phyloP scores from a whole-genome alignment of 2,329 filamentous ascomycete genomes.

The Stachybotrys elegans region DNA sequence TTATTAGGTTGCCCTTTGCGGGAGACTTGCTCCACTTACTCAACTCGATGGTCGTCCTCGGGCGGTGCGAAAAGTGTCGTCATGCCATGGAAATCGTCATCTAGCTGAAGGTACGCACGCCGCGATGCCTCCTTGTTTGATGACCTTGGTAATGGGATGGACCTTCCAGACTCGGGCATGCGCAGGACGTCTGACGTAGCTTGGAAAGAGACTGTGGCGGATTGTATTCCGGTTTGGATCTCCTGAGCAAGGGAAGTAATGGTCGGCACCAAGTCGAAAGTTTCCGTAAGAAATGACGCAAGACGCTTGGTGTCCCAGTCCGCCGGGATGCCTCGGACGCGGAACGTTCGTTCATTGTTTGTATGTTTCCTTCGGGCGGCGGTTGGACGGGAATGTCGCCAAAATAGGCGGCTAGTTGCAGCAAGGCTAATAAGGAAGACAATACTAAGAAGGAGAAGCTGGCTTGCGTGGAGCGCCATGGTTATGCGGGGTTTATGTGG shows the following conservation, averaged over 20 bases:
- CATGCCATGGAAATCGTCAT: slow-evolving; percentile 5
- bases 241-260: slow-evolving; percentile 1
- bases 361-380: background rate
- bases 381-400: background rate
- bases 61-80: slow-evolving; percentile 4
- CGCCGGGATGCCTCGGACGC: slow-evolving; percentile 1
- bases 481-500: background rate
- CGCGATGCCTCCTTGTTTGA: background rate
- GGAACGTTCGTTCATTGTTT: background rate
- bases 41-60: slow-evolving; percentile 1
- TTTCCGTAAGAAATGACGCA: background rate
- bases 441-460: slow-evolving; percentile 4
- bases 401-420: background rate
- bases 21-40: background rate
- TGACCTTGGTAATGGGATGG: background rate
- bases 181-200: background rate
- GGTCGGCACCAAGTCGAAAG: background rate
- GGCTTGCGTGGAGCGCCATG: slow-evolving; percentile 1
- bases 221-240: background rate
- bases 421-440: background rate
- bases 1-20: background rate
- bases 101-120: background rate
- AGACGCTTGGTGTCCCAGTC: background rate
- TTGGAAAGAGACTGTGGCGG: background rate
- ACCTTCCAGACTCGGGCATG: background rate